These are phyloP conservation scores for Fusarium xylarioides DNA, from an alignment of 2,329 filamentous ascomycete species.

Conservation along the genomic window DNA sequence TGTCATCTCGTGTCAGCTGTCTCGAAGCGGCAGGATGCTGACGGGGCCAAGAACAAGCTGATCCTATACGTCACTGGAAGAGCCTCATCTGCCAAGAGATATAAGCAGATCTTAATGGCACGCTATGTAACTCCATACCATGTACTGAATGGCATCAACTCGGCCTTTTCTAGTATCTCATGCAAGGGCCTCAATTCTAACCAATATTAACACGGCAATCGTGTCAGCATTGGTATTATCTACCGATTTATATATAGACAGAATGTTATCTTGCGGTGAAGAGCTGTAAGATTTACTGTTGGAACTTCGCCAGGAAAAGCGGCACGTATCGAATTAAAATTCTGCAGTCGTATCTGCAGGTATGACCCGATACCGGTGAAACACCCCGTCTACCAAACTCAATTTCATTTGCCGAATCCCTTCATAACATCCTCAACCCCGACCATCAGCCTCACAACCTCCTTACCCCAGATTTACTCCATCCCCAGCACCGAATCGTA, in stretches of 20 bases:
- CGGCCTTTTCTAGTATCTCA: neutral
- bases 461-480: neutral
- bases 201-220: accelerated
- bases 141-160: accelerated
- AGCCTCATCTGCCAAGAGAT: neutral
- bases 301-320: accelerated
- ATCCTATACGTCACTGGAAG: accelerated
- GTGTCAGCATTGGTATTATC: accelerated
- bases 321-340: neutral
- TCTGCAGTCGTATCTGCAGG: neutral
- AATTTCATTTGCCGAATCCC: neutral
- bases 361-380: neutral
- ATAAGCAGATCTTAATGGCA: neutral
- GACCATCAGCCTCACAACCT: neutral
- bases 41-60: too few relatives aligned
- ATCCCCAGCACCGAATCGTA: neutral
- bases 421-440: neutral
- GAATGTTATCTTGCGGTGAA: accelerated
- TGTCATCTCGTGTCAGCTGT: too few relatives aligned
- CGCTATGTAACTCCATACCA: neutral
- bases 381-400: accelerated
- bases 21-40: too few relatives aligned
- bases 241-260: accelerated
- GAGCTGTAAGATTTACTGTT: accelerated
- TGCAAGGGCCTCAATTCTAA: neutral